phyloP scores from a whole-genome alignment of 2,329 filamentous ascomycete genomes.

The Emydomyces testavorans region DNA sequence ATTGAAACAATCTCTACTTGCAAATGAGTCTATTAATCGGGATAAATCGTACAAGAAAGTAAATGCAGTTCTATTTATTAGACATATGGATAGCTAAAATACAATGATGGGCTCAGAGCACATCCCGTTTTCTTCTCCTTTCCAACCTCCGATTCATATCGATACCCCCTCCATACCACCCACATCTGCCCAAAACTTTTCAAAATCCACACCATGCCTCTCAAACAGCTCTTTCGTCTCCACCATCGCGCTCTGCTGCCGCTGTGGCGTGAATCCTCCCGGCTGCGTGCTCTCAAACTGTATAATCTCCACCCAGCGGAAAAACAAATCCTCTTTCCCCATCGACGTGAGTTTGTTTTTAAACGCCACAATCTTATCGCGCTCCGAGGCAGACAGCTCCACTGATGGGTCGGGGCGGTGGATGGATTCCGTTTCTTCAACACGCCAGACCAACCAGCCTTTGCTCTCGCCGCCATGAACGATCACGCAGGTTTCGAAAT shows the following conservation, averaged over 20 bases:
- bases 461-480: conserved; percentile 52
- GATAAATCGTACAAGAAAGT: too few relatives aligned
- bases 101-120: too few relatives aligned
- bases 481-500: conserved; percentile 59
- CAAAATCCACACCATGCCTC: conserved; percentile 67
- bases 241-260: conserved; percentile 58
- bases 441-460: conserved; percentile 55
- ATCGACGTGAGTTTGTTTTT: conserved; percentile 61
- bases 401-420: conserved; percentile 20
- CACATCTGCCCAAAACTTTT: conserved; percentile 62
- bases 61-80: not conserved
- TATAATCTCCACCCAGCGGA: conserved; percentile 82
- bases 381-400: conserved; percentile 35
- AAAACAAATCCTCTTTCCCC: conserved; percentile 83
- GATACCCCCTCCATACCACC: conserved; percentile 49
- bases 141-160: conserved; percentile 27
- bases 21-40: too few relatives aligned
- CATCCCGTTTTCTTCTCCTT: too few relatives aligned
- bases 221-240: conserved; percentile 68
- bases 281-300: conserved; percentile 74
- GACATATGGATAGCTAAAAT: not conserved
- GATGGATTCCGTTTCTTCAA: conserved; percentile 42
- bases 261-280: conserved; percentile 63
- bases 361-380: conserved; percentile 66
- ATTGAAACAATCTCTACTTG: too few relatives aligned